Evolutionary conservation across 148 eudicot genomes (phyloP), one percentile per base, ranked within the genome.

Genomic region (Heliosperma pusillum): DNA sequence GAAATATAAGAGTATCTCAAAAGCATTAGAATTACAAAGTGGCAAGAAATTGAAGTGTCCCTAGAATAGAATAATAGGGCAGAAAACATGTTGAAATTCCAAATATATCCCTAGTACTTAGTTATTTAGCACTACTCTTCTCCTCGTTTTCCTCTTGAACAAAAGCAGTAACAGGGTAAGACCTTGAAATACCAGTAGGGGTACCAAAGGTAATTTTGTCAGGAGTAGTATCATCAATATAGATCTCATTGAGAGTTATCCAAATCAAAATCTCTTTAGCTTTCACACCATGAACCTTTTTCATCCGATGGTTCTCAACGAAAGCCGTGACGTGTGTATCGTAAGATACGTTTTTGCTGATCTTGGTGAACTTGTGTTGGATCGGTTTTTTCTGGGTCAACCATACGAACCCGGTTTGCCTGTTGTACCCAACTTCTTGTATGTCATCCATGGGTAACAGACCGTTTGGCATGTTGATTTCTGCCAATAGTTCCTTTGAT

Each of bases 381-480:
- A 42, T 64, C 44, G 79, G 75, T 67, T 83, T 85, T 79, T 82
- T 90, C 74, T 86, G 90, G 73, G 69, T 82, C 10, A 87, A 57
- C 96, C 96, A 90, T 0, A 90, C 85, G 82, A 90, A 90, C 11
- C 92, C 90, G 3, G 91, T 85, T 7, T 78, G 19, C 10, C 83
- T 50, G 45, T 87, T 86, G 79, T 79, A 70, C 1, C 96, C 96
- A 2, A 87, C 80, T 57, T 90, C 95, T 2, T 64, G 75, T 40
- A 88, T 59, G 70, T 87, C 89, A 33, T 76, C 76, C 45, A 88
- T 60, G 3, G 92, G 95, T 12, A 90, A 83, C 3, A 90, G 80
- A 5, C 95, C 95, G 13, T 70, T 84, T 3, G 95, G 95, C 24
- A 90, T 78, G 74, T 70, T 60, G 72, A 86, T 72, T 40, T 90